phyloP scores from a whole-genome alignment of 2,329 filamentous ascomycete species.

The Paraphoma sp. region DNA sequence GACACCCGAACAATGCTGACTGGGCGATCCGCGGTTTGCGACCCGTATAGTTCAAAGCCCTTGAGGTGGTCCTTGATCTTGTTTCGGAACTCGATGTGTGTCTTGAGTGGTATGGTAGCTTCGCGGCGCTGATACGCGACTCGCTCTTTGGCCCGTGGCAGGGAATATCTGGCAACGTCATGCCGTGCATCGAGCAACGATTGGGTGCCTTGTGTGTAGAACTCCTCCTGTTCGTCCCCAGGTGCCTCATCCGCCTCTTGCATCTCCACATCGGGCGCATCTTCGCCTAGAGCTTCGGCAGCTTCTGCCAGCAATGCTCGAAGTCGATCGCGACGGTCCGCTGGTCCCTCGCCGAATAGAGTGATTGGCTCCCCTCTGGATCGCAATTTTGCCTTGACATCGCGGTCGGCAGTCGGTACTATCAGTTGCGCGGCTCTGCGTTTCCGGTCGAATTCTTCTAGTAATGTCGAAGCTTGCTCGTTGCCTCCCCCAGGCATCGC shows the following conservation, averaged over 20 bases:
- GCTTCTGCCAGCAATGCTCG: slow-evolving; percentile 80
- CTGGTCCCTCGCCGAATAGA: slow-evolving; percentile 87
- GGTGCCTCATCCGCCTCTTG: slow-evolving; percentile 61
- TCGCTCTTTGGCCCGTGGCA: slow-evolving; percentile 80
- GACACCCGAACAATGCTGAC: slow-evolving; percentile 92
- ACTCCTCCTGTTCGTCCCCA: slow-evolving; percentile 73
- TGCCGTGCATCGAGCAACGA: slow-evolving; percentile 78
- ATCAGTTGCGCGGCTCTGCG: slow-evolving; percentile 85
- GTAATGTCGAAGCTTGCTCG: slow-evolving; percentile 83
- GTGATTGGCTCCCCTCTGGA: slow-evolving; percentile 94
- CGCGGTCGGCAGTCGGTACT: slow-evolving; percentile 91
- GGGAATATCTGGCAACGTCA: slow-evolving; percentile 80
- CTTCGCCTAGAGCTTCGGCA: slow-evolving; percentile 66
- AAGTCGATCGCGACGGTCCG: slow-evolving; percentile 84
- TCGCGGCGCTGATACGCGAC: slow-evolving; percentile 80
- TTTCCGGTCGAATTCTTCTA: slow-evolving; percentile 90
- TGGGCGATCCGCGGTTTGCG: slow-evolving; percentile 89
- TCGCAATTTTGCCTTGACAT: slow-evolving; percentile 72
- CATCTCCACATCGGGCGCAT: slow-evolving; percentile 59
- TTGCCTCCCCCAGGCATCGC: slow-evolving; percentile 76
- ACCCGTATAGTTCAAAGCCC: slow-evolving; percentile 89
- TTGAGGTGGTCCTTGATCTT: slow-evolving; percentile 82
- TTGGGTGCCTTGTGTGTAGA: slow-evolving; percentile 84
- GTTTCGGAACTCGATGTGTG: slow-evolving; percentile 92
- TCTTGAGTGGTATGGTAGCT: slow-evolving; percentile 81